Percentiles rank a stretch among this genome's conserved stretches.
These are phyloP conservation scores for Ganoderma resinaceum DNA, from an alignment of 1,284 basidiomycete genomes.

Conservation along the genomic window DNA sequence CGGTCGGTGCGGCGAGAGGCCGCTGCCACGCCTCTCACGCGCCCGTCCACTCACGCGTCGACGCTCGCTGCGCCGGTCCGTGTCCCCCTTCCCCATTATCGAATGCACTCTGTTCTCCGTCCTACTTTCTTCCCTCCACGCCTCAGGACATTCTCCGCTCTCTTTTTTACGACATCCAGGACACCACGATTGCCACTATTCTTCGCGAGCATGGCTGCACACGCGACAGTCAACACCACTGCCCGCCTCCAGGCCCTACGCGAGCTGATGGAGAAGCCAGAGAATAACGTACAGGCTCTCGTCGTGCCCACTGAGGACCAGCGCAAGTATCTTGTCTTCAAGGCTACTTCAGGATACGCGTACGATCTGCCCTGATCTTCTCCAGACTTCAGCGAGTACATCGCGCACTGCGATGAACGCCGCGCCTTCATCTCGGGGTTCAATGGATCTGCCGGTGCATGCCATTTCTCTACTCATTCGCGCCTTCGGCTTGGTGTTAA, in stretches of 20 bases:
- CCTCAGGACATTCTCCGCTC: background rate
- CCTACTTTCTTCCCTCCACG: constrained; percentile 6
- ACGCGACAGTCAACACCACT: constrained; percentile 63
- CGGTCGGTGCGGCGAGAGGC: background rate
- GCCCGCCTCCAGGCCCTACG: constrained; percentile 66
- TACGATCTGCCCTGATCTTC: constrained; percentile 17
- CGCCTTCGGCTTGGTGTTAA: constrained; percentile 15
- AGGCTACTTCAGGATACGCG: background rate
- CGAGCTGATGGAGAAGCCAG: constrained; percentile 67
- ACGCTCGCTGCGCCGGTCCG: constrained; percentile 9
- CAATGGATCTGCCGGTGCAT: constrained; percentile 87
- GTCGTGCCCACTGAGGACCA: constrained; percentile 90
- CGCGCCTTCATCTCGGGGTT: constrained; percentile 92
- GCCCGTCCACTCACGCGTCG: constrained; percentile 10
- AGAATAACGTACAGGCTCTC: constrained; percentile 69
- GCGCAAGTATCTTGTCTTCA: constrained; percentile 57
- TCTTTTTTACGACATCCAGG: background rate
- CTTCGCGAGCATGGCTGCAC: constrained; percentile 39
- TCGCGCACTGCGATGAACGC: constrained; percentile 84
- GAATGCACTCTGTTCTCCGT: background rate
- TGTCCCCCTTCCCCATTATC: background rate
- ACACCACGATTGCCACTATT: constrained; percentile 13
- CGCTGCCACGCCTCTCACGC: constrained; percentile 18
- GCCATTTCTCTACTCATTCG: background rate
- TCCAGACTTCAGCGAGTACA: constrained; percentile 90